A percentile compares a stretch with the other conserved stretches of the same genome.
These are phyloP conservation scores for Ilex asprella DNA, from an alignment of 257 asterid genomes.

Conservation along the genomic window DNA sequence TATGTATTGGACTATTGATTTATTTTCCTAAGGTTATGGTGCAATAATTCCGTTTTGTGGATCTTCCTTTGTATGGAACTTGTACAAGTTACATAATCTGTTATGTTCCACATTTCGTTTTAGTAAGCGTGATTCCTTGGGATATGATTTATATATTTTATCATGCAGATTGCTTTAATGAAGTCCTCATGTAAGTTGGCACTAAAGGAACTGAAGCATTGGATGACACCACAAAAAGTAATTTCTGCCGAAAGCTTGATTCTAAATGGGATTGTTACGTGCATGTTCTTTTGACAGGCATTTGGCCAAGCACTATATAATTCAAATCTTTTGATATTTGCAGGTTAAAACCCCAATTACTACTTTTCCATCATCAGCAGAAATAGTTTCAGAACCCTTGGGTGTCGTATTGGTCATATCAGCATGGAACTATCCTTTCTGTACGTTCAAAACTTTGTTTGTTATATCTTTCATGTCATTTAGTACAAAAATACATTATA, in stretches of 20 bases:
- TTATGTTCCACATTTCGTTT: conserved; percentile 1
- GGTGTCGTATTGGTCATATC: conserved; percentile 77
- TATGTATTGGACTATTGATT: neutral
- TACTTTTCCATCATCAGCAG: conserved; percentile 72
- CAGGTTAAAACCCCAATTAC: conserved; percentile 69
- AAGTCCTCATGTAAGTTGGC: conserved; percentile 50
- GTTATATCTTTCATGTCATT: neutral
- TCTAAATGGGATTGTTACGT: neutral
- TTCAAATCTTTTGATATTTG: conserved; percentile 7
- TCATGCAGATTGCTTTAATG: conserved; percentile 40
- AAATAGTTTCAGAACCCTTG: conserved; percentile 78
- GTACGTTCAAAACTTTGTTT: conserved; percentile 37
- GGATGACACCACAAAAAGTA: conserved; percentile 93
- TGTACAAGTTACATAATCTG: neutral
- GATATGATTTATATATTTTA: conserved; percentile 5
- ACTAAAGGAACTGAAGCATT: conserved; percentile 45
- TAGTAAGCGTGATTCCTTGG: neutral
- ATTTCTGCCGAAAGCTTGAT: neutral
- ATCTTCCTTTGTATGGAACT: neutral
- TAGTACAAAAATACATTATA: no score
- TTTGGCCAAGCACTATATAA: neutral
- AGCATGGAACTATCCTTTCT: conserved; percentile 89
- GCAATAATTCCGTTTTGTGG: neutral
- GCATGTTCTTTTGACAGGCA: neutral
- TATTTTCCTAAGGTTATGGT: neutral